Percentiles rank a stretch among this genome's conserved stretches.
These are phyloP conservation scores for Platanthera zijinensis DNA, from an alignment of 106 monocot genomes.

Conservation along the genomic window DNA sequence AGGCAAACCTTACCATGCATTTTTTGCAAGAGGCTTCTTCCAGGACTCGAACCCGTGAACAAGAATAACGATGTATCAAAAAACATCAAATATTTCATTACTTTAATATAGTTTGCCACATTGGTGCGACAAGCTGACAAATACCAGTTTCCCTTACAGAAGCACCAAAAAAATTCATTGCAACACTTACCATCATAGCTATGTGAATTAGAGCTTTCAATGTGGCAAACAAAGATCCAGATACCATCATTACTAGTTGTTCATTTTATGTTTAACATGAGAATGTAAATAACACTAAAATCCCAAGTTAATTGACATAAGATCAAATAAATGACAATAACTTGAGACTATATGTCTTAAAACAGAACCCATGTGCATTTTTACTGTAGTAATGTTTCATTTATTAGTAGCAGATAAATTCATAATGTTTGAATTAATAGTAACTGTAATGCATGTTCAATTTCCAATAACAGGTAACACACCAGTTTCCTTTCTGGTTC, in stretches of 20 bases:
- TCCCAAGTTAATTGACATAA: no score
- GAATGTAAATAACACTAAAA: no score
- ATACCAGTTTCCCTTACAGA: neutral
- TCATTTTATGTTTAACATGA: no score
- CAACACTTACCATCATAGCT: neutral
- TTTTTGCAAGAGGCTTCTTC: no score
- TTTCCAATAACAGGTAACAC: neutral
- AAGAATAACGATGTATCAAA: neutral
- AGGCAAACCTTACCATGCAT: no score
- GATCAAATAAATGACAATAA: no score
- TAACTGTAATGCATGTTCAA: neutral
- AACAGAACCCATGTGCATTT: neutral
- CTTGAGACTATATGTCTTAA: neutral
- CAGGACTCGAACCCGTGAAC: no score
- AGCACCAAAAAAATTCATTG: neutral
- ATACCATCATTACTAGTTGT: no score
- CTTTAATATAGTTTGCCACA: neutral
- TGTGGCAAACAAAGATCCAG: neutral
- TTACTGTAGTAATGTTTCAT: neutral
- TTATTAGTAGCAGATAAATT: neutral
- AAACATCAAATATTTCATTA: neutral
- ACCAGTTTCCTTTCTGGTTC: slow-evolving; percentile 92
- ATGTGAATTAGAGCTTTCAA: neutral
- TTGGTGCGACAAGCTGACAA: neutral
- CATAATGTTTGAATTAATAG: neutral